Evolutionary conservation across 2,329 filamentous ascomycete genomes (phyloP).

Genomic region (Penicillium palitans): DNA sequence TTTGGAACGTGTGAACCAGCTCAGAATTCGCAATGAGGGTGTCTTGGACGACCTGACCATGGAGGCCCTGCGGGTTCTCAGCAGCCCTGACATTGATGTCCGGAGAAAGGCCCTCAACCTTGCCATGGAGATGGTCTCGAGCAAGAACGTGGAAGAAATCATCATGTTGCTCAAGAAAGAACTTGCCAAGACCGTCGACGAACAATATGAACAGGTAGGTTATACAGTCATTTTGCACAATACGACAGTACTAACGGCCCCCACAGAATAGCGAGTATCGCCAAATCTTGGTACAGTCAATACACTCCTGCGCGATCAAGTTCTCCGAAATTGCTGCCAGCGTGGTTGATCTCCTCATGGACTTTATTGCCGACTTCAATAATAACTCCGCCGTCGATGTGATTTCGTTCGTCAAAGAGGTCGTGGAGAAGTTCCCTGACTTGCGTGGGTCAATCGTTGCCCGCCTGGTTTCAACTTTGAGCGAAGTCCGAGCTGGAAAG

Average conservation of each 20-base stretch:
- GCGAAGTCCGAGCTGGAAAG: slow-evolving; percentile 93
- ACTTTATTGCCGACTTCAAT: slow-evolving; percentile 98
- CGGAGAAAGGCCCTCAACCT: slow-evolving; percentile 86
- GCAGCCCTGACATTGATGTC: slow-evolving; percentile 94
- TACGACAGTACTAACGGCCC: slow-evolving; percentile 22
- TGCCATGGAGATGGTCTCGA: slow-evolving; percentile 95
- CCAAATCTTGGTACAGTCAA: slow-evolving; percentile 91
- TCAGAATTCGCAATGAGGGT: slow-evolving; percentile 84
- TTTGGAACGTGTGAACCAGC: slow-evolving; percentile 84
- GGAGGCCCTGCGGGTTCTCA: slow-evolving; percentile 93
- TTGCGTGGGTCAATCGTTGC: slow-evolving; percentile 84
- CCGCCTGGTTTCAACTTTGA: slow-evolving; percentile 83
- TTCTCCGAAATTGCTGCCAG: slow-evolving; percentile 97
- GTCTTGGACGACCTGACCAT: slow-evolving; percentile 92
- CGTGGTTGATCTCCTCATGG: slow-evolving; percentile 95
- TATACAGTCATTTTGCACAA: slow-evolving; percentile 1
- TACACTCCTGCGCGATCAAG: slow-evolving; percentile 98
- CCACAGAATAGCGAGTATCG: slow-evolving; percentile 81
- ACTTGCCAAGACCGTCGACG: slow-evolving; percentile 93
- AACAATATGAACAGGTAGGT: slow-evolving; percentile 87
- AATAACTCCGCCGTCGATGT: slow-evolving; percentile 96
- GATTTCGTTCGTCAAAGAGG: slow-evolving; percentile 98
- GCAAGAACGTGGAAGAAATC: slow-evolving; percentile 98
- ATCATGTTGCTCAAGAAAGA: slow-evolving; percentile 96
- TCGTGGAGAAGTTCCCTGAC: slow-evolving; percentile 95